Conservation (phyloP, 495 filamentous ascomycete species). For the Melanomma pulvis-pyrius region DNA sequence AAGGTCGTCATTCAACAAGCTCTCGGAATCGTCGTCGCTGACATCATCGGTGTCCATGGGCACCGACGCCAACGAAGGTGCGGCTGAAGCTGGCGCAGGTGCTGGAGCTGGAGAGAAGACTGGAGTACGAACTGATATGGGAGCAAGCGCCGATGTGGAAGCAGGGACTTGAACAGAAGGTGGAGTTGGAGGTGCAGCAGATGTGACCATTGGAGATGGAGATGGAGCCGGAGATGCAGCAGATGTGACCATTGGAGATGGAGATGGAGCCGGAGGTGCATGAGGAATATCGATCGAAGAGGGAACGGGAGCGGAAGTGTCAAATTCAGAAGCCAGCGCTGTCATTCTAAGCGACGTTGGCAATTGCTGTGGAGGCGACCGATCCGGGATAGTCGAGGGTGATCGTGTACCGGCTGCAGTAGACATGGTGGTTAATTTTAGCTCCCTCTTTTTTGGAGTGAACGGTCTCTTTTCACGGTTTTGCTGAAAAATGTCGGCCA, state of each 20-base stretch:
- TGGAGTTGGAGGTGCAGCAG: not conserved
- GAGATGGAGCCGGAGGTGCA: not conserved
- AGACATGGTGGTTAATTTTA: not conserved
- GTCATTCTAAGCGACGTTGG: slow-evolving; percentile 11
- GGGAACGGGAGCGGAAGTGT: not conserved
- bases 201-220: not conserved
- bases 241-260: not conserved
- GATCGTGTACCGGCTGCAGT: slow-evolving; percentile 15
- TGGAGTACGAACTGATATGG: slow-evolving; percentile 6
- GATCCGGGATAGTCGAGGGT: slow-evolving; percentile 30
- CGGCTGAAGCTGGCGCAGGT: not conserved
- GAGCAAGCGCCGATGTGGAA: not conserved
- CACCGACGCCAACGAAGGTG: not conserved
- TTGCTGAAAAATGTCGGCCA: not conserved
- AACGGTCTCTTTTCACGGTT: not conserved
- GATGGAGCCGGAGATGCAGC: not conserved
- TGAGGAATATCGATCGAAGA: not conserved
- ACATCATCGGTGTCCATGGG: not conserved
- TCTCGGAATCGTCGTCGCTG: slow-evolving; percentile 2
- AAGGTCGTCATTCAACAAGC: slow-evolving; percentile 25
- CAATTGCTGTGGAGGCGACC: not conserved
- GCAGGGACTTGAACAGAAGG: not conserved
- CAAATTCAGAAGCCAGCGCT: not conserved
- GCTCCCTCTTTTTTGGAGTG: not conserved
- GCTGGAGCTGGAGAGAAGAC: not conserved